Percentiles rank a stretch among this genome's conserved stretches.
phyloP scores from a whole-genome alignment of 768 basidiomycete genomes.

The Lactifluus rugatus region DNA sequence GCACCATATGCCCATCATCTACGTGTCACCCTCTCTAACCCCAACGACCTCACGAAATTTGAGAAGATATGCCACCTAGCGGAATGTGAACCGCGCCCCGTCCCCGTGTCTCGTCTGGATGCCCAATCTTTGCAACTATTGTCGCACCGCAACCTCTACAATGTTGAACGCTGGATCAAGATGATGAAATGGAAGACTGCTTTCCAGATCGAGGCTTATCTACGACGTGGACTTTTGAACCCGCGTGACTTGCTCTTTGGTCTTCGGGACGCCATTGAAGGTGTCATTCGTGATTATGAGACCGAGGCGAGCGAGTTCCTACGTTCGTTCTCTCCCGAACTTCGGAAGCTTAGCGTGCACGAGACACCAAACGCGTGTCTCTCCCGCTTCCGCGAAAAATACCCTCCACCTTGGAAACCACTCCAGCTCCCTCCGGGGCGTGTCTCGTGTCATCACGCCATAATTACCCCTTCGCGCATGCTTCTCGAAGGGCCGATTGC shows the following conservation, averaged over 20 bases:
- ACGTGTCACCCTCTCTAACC: conserved; percentile 47
- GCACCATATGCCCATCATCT: conserved; percentile 66
- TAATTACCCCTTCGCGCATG: background rate
- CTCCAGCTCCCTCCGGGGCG: background rate
- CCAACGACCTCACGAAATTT: conserved; percentile 43
- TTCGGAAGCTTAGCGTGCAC: background rate
- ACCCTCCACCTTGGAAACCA: background rate
- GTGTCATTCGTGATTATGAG: conserved; percentile 29
- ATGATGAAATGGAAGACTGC: conserved; percentile 53
- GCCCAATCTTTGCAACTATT: conserved; percentile 47
- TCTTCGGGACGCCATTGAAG: conserved; percentile 37
- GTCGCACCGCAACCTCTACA: conserved; percentile 34
- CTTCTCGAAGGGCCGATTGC: conserved; percentile 45
- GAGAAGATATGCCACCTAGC: conserved; percentile 42
- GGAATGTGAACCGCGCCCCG: conserved; percentile 28
- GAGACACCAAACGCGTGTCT: background rate
- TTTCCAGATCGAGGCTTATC: conserved; percentile 65
- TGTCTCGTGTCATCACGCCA: background rate
- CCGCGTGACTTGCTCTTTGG: conserved; percentile 42
- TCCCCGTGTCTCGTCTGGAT: conserved; percentile 33
- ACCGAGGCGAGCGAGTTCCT: conserved; percentile 32
- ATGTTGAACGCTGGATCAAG: conserved; percentile 35
- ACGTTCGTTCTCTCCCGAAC: background rate
- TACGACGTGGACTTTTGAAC: conserved; percentile 53
- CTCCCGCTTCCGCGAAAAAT: background rate